These are phyloP conservation scores for Pichiaceae sp. DNA, from an alignment of 1,139 yeast genomes.

Conservation along the genomic window DNA sequence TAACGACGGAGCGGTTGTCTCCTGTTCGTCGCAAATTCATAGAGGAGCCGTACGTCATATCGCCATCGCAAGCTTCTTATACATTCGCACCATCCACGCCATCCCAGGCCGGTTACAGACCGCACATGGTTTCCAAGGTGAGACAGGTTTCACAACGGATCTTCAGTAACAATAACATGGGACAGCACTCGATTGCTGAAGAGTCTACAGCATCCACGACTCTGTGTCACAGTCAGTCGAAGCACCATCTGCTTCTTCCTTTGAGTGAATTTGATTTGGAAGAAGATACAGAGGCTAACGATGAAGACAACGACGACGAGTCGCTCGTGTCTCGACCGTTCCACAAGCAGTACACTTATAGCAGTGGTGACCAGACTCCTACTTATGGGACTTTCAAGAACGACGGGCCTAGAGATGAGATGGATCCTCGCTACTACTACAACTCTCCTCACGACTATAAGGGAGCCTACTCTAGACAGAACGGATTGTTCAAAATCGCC, in stretches of 20 bases:
- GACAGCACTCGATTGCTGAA: conserved; percentile 3
- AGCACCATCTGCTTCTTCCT: conserved; percentile 6
- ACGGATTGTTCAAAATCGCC: conserved; percentile 12
- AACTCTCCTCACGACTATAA: conserved; percentile 25
- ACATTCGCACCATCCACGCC: no score
- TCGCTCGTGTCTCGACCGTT: conserved; percentile 15
- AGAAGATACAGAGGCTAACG: conserved; percentile 16
- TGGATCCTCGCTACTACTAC: conserved; percentile 7
- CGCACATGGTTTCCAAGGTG: conserved; percentile 17
- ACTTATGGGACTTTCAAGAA: neutral
- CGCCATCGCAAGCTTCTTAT: neutral
- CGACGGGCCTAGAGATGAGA: conserved; percentile 6
- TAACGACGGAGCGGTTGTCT: neutral
- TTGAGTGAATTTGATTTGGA: conserved; percentile 9
- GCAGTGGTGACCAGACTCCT: neutral
- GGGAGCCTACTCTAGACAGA: conserved; percentile 18
- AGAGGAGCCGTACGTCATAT: neutral
- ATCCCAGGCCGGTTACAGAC: neutral
- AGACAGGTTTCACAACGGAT: conserved; percentile 19
- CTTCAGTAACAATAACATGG: conserved; percentile 7
- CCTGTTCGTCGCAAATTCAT: neutral
- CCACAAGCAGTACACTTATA: neutral
- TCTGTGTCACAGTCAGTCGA: neutral
- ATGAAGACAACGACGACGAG: conserved; percentile 14
- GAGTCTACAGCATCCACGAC: conserved; percentile 2